A percentile compares a stretch with the other conserved stretches of the same genome.
phyloP scores from a whole-genome alignment of 441 rosid genomes.

The Brassica hybrid region DNA sequence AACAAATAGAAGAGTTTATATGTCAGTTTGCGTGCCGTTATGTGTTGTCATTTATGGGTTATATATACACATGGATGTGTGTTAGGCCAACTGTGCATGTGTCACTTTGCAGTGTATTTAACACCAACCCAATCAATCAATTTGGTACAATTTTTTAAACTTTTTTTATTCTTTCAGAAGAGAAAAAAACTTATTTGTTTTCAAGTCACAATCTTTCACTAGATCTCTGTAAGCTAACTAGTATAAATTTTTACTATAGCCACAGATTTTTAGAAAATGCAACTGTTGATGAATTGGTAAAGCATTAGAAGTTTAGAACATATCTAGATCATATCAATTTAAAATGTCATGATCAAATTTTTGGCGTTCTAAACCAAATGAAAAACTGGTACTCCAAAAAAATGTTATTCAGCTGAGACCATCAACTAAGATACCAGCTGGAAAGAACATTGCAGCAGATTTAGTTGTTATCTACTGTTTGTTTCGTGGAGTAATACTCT shows the following conservation, averaged over 20 bases:
- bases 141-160: not conserved
- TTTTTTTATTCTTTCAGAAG: not conserved
- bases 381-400: no score
- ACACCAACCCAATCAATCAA: not conserved
- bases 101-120: constrained; percentile 19
- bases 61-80: constrained; percentile 20
- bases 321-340: not conserved
- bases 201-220: not conserved
- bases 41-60: constrained; percentile 8
- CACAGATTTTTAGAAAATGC: not conserved
- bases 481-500: not conserved
- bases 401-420: not conserved
- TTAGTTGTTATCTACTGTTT: constrained; percentile 4
- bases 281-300: not conserved
- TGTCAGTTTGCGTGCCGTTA: not conserved
- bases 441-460: constrained; percentile 10
- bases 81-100: constrained; percentile 16
- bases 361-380: not conserved
- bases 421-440: not conserved
- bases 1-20: constrained; percentile 10
- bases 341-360: not conserved
- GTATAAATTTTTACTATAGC: not conserved
- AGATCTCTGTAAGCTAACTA: not conserved
- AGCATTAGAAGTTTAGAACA: not conserved
- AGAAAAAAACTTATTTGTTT: not conserved